These are phyloP conservation scores for Mallotus nudiflorus DNA, from an alignment of 345 rosid genomes.

Conservation along the genomic window DNA sequence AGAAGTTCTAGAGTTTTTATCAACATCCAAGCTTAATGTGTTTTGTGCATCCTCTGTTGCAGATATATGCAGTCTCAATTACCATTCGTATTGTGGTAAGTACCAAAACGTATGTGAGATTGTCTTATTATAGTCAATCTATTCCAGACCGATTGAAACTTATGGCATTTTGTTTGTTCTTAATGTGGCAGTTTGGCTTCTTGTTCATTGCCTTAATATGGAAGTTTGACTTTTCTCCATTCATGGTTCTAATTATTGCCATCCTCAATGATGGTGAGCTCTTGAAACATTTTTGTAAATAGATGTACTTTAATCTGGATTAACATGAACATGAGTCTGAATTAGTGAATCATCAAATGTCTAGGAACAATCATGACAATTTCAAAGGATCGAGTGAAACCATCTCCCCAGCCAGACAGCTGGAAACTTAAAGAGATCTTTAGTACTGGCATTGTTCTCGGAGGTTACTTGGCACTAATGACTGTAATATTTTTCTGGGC, in stretches of 20 bases:
- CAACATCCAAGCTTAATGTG: constrained; percentile 11
- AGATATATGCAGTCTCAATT: constrained; percentile 95
- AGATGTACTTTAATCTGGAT: background rate
- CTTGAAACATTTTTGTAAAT: constrained; percentile 5
- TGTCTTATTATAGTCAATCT: background rate
- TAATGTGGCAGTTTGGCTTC: constrained; percentile 71
- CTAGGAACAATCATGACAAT: constrained; percentile 91
- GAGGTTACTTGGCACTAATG: constrained; percentile 83
- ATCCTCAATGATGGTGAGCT: constrained; percentile 80
- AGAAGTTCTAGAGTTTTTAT: background rate
- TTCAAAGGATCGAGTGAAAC: constrained; percentile 82
- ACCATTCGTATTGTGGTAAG: constrained; percentile 93
- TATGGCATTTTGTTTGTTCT: background rate
- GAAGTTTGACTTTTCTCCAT: constrained; percentile 84
- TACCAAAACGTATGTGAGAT: constrained; percentile 1
- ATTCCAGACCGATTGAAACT: background rate
- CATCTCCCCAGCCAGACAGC: constrained; percentile 87
- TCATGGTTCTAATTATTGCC: constrained; percentile 93
- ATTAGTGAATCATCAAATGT: background rate
- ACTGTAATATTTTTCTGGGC: constrained; percentile 83
- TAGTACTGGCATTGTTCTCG: constrained; percentile 74
- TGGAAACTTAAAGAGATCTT: constrained; percentile 91
- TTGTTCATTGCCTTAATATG: constrained; percentile 84
- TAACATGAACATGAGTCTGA: constrained; percentile 13
- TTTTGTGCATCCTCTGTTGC: constrained; percentile 20